A percentile compares a stretch with the other conserved stretches of the same genome.
Conservation (phyloP, 2,329 filamentous ascomycete genomes). For the Hypoxylon sp. region DNA sequence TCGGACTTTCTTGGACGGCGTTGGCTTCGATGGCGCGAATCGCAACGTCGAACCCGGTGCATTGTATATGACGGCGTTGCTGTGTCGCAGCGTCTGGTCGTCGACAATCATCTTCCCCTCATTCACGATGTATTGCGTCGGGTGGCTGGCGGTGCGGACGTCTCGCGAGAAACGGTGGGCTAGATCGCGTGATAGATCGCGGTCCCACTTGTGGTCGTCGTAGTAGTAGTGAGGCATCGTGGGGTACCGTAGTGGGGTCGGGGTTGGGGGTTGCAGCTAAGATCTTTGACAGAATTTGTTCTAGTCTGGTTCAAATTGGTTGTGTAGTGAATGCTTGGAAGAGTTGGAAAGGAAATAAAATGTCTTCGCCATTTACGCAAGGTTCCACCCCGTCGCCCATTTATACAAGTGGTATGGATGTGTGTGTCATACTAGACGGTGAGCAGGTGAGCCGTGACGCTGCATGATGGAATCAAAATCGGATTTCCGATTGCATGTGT, state of each 20-base stretch:
- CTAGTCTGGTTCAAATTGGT: conserved; percentile 1
- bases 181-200: conserved; percentile 30
- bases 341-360: no score
- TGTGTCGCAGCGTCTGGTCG: conserved; percentile 31
- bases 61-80: conserved; percentile 44
- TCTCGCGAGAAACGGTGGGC: conserved; percentile 32
- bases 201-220: conserved; percentile 8
- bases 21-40: conserved; percentile 9
- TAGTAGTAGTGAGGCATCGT: conserved; percentile 34
- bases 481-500: conserved; percentile 4
- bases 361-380: no score
- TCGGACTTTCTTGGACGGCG: neutral
- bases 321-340: no score
- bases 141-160: conserved; percentile 26
- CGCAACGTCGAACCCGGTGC: conserved; percentile 38
- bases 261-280: no score
- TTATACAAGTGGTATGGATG: no score
- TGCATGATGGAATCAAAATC: conserved; percentile 6
- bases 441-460: no score
- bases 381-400: no score
- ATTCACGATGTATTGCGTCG: conserved; percentile 43
- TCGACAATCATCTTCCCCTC: conserved; percentile 40
- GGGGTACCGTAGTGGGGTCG: conserved; percentile 1
- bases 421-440: no score
- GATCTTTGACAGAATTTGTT: neutral